Conservation (phyloP, 2,329 filamentous ascomycete species). For the Stenocarpella maydis region DNA sequence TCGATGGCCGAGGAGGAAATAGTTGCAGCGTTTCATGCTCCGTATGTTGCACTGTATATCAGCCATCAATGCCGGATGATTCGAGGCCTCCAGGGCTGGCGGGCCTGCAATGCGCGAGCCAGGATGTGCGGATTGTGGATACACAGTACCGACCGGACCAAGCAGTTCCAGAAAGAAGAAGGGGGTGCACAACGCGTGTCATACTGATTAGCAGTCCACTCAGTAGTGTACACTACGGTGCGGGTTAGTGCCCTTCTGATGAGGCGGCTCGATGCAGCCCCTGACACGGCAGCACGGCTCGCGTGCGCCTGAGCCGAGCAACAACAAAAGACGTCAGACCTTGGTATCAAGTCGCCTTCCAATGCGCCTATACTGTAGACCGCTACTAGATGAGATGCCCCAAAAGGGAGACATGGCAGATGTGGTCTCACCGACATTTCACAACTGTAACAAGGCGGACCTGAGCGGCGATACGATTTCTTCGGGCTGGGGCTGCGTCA, state of each 20-base stretch:
- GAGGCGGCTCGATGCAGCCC: constrained; percentile 15
- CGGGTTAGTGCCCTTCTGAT: background rate
- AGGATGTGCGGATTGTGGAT: constrained; percentile 16
- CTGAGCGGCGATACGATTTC: constrained; percentile 23
- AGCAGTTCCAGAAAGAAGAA: constrained; percentile 4
- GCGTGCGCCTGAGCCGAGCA: constrained; percentile 2
- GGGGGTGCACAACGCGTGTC: constrained; percentile 17
- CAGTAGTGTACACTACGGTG: background rate
- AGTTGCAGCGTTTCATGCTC: constrained; percentile 19
- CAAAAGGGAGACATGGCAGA: constrained; percentile 5
- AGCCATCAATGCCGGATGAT: constrained; percentile 3
- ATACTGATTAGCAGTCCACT: background rate
- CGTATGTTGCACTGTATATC: constrained; percentile 29
- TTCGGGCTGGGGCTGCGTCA: constrained; percentile 27
- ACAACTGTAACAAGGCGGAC: constrained; percentile 23
- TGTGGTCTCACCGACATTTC: constrained; percentile 27
- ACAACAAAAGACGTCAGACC: constrained; percentile 16
- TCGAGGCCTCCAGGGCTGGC: constrained; percentile 20
- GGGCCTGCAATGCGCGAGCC: background rate
- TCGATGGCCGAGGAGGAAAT: constrained; percentile 1
- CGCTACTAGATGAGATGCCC: background rate
- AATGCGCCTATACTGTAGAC: background rate
- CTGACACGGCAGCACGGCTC: constrained; percentile 17
- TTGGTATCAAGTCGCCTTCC: background rate
- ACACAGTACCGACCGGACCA: constrained; percentile 29